Evolutionary conservation across 495 filamentous ascomycete species (phyloP).

Genomic region (Chaetomidium leptoderma): DNA sequence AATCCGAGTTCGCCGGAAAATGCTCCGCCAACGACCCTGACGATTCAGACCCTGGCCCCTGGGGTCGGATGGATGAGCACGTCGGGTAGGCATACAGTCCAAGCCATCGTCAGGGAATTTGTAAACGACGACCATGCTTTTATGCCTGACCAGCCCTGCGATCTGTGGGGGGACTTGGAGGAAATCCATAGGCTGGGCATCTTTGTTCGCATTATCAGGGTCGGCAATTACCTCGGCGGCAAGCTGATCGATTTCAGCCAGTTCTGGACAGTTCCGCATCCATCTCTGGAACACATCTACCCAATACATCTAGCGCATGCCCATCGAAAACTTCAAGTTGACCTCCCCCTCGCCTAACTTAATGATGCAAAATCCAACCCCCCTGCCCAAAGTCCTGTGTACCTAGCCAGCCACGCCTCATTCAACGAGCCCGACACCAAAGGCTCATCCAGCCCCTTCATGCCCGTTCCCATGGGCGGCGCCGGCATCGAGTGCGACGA

Average conservation of each 20-base stretch:
- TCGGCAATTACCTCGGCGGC: conserved; percentile 13
- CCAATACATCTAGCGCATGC: neutral
- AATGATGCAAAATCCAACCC: no score
- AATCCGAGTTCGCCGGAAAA: neutral
- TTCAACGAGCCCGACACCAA: no score
- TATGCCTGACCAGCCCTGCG: neutral
- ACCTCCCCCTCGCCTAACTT: no score
- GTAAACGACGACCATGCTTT: neutral
- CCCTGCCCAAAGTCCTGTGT: no score
- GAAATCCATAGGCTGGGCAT: conserved; percentile 16
- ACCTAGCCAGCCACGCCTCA: no score
- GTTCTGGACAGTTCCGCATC: conserved; percentile 17
- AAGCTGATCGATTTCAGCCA: conserved; percentile 23
- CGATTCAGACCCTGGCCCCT: no score
- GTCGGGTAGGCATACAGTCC: conserved; percentile 1
- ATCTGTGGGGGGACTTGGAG: conserved; percentile 14
- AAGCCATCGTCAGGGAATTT: conserved; percentile 20
- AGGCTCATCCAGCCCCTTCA: no score
- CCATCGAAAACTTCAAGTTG: no score
- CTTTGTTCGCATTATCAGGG: conserved; percentile 9
- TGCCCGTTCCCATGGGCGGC: no score
- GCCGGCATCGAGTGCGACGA: no score
- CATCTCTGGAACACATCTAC: neutral
- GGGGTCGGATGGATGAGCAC: conserved; percentile 1
- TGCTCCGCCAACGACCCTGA: no score